Evolutionary conservation across 1,284 basidiomycete species (phyloP).

Genomic region (Leucoagaricus sp.): DNA sequence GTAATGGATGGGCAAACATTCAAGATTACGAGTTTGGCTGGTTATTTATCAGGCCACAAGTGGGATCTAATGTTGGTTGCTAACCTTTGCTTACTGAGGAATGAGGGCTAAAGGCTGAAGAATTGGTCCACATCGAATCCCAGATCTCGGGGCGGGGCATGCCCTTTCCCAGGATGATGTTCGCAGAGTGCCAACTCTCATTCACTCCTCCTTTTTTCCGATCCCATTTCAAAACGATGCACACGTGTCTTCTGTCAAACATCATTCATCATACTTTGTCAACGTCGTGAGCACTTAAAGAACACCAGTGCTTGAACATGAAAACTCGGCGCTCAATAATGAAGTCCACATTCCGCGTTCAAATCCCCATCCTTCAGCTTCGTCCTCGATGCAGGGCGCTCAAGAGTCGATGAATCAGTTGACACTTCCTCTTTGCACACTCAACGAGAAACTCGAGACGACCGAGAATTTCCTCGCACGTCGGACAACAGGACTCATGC

Average conservation of each 20-base stretch:
- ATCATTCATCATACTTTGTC: conserved; percentile 65
- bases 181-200: no score
- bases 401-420: conserved; percentile 49
- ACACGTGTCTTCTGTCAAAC: conserved; percentile 59
- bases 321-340: conserved; percentile 53
- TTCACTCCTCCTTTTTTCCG: conserved; percentile 13
- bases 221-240: conserved; percentile 47
- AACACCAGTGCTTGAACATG: conserved; percentile 48
- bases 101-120: no score
- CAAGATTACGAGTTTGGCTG: no score
- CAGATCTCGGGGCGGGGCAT: no score
- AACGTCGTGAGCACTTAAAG: conserved; percentile 47
- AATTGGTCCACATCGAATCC: no score
- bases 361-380: conserved; percentile 47
- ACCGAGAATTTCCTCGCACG: conserved; percentile 55
- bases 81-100: no score
- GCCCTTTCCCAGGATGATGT: no score
- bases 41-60: no score
- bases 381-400: conserved; percentile 43
- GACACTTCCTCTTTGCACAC: conserved; percentile 62
- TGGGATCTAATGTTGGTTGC: no score
- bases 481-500: conserved; percentile 49
- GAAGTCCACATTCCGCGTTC: conserved; percentile 56
- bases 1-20: no score
- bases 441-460: conserved; percentile 64